Base-by-base conservation (phyloP, 2,329 filamentous ascomycete genomes). In the Beauveria sp. region DNA sequence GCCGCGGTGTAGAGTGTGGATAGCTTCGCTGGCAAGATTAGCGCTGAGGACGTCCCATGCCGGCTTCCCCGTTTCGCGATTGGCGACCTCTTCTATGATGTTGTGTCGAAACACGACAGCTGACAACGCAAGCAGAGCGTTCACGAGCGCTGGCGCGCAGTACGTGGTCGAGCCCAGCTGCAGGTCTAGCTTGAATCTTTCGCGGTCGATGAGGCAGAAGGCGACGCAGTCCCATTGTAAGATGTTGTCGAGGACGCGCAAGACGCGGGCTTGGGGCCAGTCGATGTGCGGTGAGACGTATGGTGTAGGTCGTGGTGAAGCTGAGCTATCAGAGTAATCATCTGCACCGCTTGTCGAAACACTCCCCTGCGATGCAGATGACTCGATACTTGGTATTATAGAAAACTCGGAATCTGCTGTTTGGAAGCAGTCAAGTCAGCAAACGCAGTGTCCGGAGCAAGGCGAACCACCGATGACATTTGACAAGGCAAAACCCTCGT, bases 171-270 rank as follows among this genome's bases (percentile, higher is more conserved):
- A 26, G 12, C 56, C 56, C 1, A 49, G 38, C 7, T 38, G 40
- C 1, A 60, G 18, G 14, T 54, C 49, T 2, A 16, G n/a, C 28
- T 43, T 47, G 28, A 60, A 47, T 22, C 40, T 38, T 9, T 38
- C 58, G 5, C 40, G 20, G 28, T 60, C 58, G 16, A 54, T 47
- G 8, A 60, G 26, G 20, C 58, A 60, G 4, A 60, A 53, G 1
- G 50, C n/a, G 16, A 54, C 26, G 42, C 58, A 53, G 16, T 60
- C 58, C 58, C 58, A 60, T 28, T 60, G 43, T 28, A 60, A 24
- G 4, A 60, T 40, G 3, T 26, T 46, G 28, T 60, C 50, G 3
- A 60, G 42, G 5, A 53, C 42, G n/a, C 22, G 24, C 18, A 54
- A 16, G 5, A 54, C n/a, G 16, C 45, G 58, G 40, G 40, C 50